Evolutionary conservation across 225 moss, liverwort and hornwort species (phyloP), one percentile per base, ranked within the genome.

Genomic region (Anthoceros angustus): DNA sequence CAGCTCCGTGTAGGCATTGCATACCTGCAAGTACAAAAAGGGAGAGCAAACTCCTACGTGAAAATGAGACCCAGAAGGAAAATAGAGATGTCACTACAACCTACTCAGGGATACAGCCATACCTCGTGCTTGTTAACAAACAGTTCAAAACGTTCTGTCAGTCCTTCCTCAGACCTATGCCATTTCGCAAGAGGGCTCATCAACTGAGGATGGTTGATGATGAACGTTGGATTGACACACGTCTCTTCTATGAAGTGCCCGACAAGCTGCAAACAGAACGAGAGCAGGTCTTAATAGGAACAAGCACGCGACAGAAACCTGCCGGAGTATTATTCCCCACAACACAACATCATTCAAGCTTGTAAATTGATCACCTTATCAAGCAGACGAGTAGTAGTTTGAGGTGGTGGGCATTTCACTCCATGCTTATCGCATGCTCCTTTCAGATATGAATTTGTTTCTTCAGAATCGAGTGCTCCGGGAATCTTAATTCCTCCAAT

Each of bases 131-230:
- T 90, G 82, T 90, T 86, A 12, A 90, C 71, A 72, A 95, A 95
- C 6, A 90, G 77, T 80, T 90, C 94, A 64, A 95, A 95, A n/a
- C 90, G 77, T 74, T 95, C 94, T 32, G 94, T 95, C 42, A 95
- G 79, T 40, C 94, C 90, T 61, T 78, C 86, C 74, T 82, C 80
- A 68, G 88, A 88, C 68, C 94, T 88, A 71, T 95, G 90, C 94
- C 90, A 90, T 76, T 95, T 95, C 2, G 90, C 94, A 68, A 95
- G 77, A 23, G 90, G 88, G 68, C 90, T 95, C 94, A 95, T 95
- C 43, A 90, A 70, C 70, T 88, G 86, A 38, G 94, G 90, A 71
- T 95, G 94, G 66, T 95, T 77, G 39, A 82, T 90, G 40, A 95
- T 95, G 66, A 79, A 95, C 42, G 86, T 77, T 61, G 94, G 90